phyloP scores from a whole-genome alignment of 495 filamentous ascomycete species.

The Neurospora pannonica region DNA sequence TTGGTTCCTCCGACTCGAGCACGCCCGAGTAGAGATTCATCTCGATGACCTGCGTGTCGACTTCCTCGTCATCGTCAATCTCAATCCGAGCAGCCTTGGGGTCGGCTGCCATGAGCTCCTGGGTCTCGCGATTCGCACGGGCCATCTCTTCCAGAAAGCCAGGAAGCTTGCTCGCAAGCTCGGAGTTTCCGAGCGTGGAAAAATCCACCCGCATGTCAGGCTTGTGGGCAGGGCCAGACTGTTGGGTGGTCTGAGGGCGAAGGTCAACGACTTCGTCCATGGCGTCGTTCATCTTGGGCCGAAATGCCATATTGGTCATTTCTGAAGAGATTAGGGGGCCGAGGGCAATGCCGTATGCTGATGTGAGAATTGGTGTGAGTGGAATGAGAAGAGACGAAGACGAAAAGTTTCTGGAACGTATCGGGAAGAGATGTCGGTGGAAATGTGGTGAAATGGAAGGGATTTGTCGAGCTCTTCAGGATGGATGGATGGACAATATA shows the following conservation, averaged over 20 bases:
- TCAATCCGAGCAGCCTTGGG: constrained; percentile 13
- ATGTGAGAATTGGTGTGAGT: background rate
- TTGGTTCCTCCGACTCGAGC: constrained; percentile 8
- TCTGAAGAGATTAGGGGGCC: background rate
- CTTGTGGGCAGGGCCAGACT: constrained; percentile 1
- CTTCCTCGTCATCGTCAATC: constrained; percentile 11
- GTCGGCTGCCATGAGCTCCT: constrained; percentile 14
- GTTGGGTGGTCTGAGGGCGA: background rate
- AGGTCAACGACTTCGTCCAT: constrained; percentile 18
- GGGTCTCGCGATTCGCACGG: constrained; percentile 15
- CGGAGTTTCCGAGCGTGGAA: constrained; percentile 12
- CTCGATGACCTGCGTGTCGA: constrained; percentile 9
- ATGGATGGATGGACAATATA: background rate
- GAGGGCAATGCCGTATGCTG: background rate
- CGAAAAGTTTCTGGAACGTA: background rate
- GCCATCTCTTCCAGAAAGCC: constrained; percentile 22
- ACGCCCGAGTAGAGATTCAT: constrained; percentile 16
- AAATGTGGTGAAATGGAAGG: background rate
- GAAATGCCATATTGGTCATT: background rate
- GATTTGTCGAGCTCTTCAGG: background rate
- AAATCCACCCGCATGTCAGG: constrained; percentile 19
- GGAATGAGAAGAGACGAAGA: background rate
- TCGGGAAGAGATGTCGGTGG: background rate
- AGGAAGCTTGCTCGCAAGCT: constrained; percentile 13
- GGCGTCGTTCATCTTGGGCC: constrained; percentile 6